phyloP scores from a whole-genome alignment of 495 filamentous ascomycete species.

The Penicillium roqueforti region DNA sequence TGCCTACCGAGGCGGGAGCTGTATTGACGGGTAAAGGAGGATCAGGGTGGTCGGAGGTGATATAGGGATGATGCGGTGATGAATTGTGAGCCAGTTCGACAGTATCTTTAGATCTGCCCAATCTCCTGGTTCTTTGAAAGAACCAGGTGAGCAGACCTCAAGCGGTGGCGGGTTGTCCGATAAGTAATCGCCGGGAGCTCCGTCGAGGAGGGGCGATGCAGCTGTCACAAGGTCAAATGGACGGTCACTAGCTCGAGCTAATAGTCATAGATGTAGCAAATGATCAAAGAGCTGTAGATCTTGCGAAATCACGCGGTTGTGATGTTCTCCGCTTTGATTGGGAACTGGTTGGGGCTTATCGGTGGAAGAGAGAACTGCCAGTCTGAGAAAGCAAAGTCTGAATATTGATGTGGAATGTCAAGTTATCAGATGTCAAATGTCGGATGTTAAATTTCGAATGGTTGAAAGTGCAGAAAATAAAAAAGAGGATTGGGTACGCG shows the following conservation, averaged over 20 bases:
- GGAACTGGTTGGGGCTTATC: neutral
- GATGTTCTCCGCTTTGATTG: neutral
- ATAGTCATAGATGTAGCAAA: neutral
- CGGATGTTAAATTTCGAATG: neutral
- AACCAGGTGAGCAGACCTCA: slow-evolving; percentile 51
- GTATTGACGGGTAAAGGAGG: slow-evolving; percentile 37
- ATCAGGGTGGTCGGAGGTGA: slow-evolving; percentile 57
- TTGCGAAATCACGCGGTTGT: neutral
- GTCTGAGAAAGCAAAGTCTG: neutral
- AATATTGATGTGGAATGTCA: neutral
- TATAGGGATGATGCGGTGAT: slow-evolving; percentile 44
- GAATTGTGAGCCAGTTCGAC: slow-evolving; percentile 64
- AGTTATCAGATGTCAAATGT: no score
- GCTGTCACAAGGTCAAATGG: slow-evolving; percentile 1
- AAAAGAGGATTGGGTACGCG: no score
- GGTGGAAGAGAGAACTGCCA: neutral
- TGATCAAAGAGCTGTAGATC: neutral
- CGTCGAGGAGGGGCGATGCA: neutral
- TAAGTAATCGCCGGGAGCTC: slow-evolving; percentile 10
- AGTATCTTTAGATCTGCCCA: slow-evolving; percentile 43
- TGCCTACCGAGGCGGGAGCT: slow-evolving; percentile 17
- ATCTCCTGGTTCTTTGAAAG: slow-evolving; percentile 45
- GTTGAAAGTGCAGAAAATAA: no score
- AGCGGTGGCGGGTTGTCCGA: slow-evolving; percentile 8
- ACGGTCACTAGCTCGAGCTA: neutral